These are phyloP conservation scores for Colletotrichum lentis DNA, from an alignment of 2,329 filamentous ascomycete species.

Conservation along the genomic window DNA sequence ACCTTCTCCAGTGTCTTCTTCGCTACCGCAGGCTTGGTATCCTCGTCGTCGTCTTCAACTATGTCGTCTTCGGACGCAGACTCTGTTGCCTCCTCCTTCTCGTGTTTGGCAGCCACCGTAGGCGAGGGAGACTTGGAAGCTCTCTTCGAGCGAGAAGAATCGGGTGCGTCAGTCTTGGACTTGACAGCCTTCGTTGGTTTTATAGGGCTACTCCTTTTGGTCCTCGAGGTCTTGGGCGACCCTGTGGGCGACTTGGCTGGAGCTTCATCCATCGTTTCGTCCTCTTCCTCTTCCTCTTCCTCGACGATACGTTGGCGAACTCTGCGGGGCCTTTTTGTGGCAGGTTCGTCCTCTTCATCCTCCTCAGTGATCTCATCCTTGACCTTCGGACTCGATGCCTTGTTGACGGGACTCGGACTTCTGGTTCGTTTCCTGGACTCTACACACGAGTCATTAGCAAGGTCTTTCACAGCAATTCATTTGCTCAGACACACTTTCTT, in stretches of 20 bases:
- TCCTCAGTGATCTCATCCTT: slow-evolving; percentile 53
- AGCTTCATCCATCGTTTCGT: slow-evolving; percentile 52
- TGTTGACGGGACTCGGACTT: slow-evolving; percentile 39
- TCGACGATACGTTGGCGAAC: slow-evolving; percentile 52
- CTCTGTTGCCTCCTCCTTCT: slow-evolving; percentile 42
- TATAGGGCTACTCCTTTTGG: slow-evolving; percentile 15
- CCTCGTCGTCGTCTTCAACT: slow-evolving; percentile 60
- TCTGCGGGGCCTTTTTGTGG: slow-evolving; percentile 64
- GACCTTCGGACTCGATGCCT: slow-evolving; percentile 40
- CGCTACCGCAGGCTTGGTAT: slow-evolving; percentile 73
- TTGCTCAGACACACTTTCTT: slow-evolving; percentile 42
- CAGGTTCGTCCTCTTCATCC: slow-evolving; percentile 67
- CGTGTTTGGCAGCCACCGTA: slow-evolving; percentile 43
- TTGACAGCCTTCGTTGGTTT: slow-evolving; percentile 32
- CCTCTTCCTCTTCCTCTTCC: slow-evolving; percentile 62
- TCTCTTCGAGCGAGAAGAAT: slow-evolving; percentile 20
- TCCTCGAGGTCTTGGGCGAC: slow-evolving; percentile 21
- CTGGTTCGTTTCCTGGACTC: slow-evolving; percentile 59
- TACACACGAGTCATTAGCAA: slow-evolving; percentile 34
- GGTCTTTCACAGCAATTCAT: background rate
- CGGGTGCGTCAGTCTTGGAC: slow-evolving; percentile 41
- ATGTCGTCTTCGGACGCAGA: slow-evolving; percentile 60
- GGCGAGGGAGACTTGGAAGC: slow-evolving; percentile 23
- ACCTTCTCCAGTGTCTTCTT: slow-evolving; percentile 82
- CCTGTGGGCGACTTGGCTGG: slow-evolving; percentile 40